phyloP scores from a whole-genome alignment of 352 stramenopile genomes.

The Bremia lactucae region DNA sequence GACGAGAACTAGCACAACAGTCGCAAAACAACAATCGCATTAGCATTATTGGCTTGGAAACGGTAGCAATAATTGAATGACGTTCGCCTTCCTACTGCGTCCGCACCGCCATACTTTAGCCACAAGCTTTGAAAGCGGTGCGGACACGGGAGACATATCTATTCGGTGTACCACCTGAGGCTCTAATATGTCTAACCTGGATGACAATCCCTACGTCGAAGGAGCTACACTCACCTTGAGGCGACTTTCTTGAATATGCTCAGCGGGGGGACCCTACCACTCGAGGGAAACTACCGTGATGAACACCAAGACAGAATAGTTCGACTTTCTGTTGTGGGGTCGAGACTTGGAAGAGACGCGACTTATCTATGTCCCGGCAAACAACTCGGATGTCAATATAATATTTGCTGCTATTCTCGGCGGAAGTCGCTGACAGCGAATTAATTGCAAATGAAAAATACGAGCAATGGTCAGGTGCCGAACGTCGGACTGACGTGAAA shows the following conservation, averaged over 20 bases:
- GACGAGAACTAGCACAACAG: conserved; percentile 1
- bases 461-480: too few species aligned
- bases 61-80: conserved; percentile 6
- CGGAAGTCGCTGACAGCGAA: too few species aligned
- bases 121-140: too few species aligned
- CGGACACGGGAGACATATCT: neutral
- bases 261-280: conserved; percentile 22
- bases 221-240: conserved; percentile 16
- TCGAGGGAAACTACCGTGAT: conserved; percentile 10
- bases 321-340: conserved; percentile 17
- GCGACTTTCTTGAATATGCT: conserved; percentile 27
- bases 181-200: neutral
- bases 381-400: neutral
- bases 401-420: too few species aligned
- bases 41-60: neutral
- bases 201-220: neutral
- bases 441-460: too few species aligned
- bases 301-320: conserved; percentile 16
- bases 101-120: neutral
- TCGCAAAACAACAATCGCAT: neutral
- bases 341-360: conserved; percentile 1
- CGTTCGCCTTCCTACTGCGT: neutral
- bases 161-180: neutral
- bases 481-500: too few species aligned
- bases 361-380: neutral